Conservation (phyloP, 441 rosid genomes). For the Euphorbia schlechtendalii region DNA sequence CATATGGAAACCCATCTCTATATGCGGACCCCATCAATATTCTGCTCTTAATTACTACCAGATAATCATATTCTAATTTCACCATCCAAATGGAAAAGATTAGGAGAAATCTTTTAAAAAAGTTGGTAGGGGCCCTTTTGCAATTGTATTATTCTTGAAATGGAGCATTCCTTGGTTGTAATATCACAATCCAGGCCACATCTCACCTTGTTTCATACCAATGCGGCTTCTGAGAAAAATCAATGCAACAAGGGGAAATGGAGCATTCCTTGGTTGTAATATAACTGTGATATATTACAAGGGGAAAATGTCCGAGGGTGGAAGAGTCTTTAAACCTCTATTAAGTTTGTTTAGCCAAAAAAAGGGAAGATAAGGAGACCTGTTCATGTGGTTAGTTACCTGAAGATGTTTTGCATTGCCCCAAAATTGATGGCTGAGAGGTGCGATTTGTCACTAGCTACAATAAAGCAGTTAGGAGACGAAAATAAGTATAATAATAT, state of each 20-base stretch:
- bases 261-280: no score
- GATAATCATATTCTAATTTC: background rate
- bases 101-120: background rate
- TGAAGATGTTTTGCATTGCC: slow-evolving; percentile 13
- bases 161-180: no score
- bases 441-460: background rate
- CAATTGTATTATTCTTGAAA: no score
- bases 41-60: background rate
- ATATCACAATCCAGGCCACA: no score
- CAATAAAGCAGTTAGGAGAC: background rate
- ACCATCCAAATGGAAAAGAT: background rate
- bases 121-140: no score
- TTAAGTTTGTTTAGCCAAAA: background rate
- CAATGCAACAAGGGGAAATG: no score
- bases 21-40: background rate
- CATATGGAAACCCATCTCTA: background rate
- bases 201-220: no score
- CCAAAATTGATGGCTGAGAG: background rate
- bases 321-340: no score
- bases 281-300: no score
- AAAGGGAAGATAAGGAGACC: background rate
- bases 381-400: background rate
- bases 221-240: no score
- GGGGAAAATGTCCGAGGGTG: no score
- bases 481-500: background rate